Percentiles rank a stretch among this genome's conserved stretches.
Evolutionary conservation across 164 flowering plant species (phyloP).

Genomic region (Umbilicus rupestris): DNA sequence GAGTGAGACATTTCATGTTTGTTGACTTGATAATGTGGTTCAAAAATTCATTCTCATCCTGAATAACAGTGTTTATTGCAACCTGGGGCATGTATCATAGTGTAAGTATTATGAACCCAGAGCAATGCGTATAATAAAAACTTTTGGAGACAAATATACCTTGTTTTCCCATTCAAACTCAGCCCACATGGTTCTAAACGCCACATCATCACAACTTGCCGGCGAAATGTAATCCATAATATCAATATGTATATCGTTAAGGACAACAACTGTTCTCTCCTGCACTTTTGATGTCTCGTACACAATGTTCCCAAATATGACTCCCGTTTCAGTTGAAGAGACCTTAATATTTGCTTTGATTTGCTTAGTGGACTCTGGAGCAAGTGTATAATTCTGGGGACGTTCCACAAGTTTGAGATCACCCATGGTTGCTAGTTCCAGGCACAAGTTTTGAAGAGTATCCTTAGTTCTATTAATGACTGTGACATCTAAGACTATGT

Average conservation of each 20-base stretch:
- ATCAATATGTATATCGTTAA: constrained; percentile 95
- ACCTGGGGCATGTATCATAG: constrained; percentile 40
- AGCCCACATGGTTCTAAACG: constrained; percentile 96
- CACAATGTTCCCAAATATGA: constrained; percentile 96
- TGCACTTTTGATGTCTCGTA: constrained; percentile 91
- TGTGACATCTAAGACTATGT: constrained; percentile 91
- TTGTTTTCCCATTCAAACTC: constrained; percentile 99
- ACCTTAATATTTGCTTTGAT: constrained; percentile 93
- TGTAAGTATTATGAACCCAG: background rate
- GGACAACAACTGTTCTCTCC: constrained; percentile 83
- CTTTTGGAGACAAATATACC: constrained; percentile 33
- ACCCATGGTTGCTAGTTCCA: constrained; percentile 98
- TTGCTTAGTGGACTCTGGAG: constrained; percentile 94
- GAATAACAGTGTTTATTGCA: constrained; percentile 89
- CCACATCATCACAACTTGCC: constrained; percentile 79
- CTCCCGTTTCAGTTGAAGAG: constrained; percentile 97
- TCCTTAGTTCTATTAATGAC: constrained; percentile 89
- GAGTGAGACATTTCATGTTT: constrained; percentile 96
- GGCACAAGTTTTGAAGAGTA: constrained; percentile 91
- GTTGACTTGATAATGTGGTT: constrained; percentile 88
- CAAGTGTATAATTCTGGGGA: constrained; percentile 91
- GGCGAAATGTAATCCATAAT: constrained; percentile 99
- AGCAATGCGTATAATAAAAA: background rate
- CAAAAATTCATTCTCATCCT: constrained; percentile 82
- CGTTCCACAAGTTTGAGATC: constrained; percentile 97